phyloP scores from a whole-genome alignment of 441 rosid genomes.

The Populus trichocarpa region DNA sequence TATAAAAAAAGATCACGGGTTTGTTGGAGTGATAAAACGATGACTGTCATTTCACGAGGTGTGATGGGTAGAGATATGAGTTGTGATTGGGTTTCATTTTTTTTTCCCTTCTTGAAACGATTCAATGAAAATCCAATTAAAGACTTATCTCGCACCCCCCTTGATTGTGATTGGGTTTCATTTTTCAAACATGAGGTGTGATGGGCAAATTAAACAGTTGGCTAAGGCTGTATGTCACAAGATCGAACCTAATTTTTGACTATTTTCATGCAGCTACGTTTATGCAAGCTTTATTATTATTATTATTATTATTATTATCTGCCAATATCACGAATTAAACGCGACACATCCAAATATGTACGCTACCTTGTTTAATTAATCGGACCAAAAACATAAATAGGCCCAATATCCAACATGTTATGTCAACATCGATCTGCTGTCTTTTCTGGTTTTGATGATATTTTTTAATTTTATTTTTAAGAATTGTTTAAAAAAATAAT shows the following conservation, averaged over 20 bases:
- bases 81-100: too few species aligned
- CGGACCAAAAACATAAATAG: not conserved
- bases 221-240: not conserved
- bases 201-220: not conserved
- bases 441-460: too few species aligned
- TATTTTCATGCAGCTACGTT: not conserved
- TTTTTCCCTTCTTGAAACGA: too few species aligned
- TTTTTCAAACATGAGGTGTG: not conserved
- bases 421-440: not conserved
- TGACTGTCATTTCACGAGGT: not conserved
- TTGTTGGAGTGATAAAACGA: not conserved
- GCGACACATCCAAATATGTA: not conserved
- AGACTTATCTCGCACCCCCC: not conserved
- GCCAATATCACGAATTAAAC: not conserved
- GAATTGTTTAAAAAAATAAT: too few species aligned
- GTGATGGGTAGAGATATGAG: too few species aligned
- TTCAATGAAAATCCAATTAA: not conserved
- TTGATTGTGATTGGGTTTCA: not conserved
- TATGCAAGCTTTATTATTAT: not conserved
- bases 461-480: too few species aligned
- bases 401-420: not conserved
- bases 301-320: not conserved
- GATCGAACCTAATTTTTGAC: not conserved
- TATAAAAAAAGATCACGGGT: slow-evolving; percentile 14
- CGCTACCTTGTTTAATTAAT: too few species aligned